Base-by-base conservation (phyloP, 306 rosid species). In the Lablab purpureus region DNA sequence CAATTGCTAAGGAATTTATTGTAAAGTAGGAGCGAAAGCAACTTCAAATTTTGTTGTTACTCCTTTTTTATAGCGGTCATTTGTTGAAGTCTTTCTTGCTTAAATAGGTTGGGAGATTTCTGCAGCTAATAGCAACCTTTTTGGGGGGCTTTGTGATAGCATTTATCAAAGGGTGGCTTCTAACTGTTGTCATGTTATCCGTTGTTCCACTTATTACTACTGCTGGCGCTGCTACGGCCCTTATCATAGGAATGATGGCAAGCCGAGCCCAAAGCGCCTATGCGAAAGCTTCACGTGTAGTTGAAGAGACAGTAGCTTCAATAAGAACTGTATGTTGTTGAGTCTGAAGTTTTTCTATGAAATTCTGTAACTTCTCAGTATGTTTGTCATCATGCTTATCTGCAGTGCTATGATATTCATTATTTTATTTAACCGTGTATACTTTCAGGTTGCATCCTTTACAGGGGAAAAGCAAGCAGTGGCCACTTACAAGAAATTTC, bases 111-210 rank as follows among this genome's bases (percentile, higher is more conserved):
- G 97, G 97, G 69, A 92, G 89, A 72, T 83, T 86, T 75, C 19
- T 89, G 69, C 97, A 90, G 76, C 80, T 90, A 15, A 0, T 87
- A 34, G 67, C 92, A 13, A 90, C 97, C 43, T 92, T 90, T 83
- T 2, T 84, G 3, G 95, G 91, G 18, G 97, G 97, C 15, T 90
- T 87, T 75, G 67, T 80, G n/a, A 65, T 92, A 69, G 90, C 97
- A 71, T 88, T 92, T 82, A 9, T 87, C 79, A 87, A 86, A 83
- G 97, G 97, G 27, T 92, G 97, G 97, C 95, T 87, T 75, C 95
- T 92, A 11, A 67, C 93, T 12, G 84, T 86, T 54, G 97, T 92
- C 69, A 73, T 92, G 92, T 27, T 88, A 78, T 64, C 93, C 17
- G 34, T 71, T 22, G 84, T 92, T 79, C 97, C 97, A 46, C 85